Conservation (phyloP, 176 grass and related monocot genomes). For the Musa itinerans region DNA sequence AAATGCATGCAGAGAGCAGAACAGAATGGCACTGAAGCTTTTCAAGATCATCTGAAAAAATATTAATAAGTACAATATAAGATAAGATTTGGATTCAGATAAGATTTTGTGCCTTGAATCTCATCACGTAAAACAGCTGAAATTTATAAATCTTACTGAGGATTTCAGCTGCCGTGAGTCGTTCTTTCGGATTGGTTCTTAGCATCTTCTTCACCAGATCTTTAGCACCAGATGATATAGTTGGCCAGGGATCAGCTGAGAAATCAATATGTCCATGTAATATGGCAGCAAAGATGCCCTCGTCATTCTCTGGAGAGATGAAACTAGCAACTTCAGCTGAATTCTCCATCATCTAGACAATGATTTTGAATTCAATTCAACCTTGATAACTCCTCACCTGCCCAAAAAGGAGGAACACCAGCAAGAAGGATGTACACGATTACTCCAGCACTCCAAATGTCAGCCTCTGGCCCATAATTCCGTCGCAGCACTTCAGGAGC, state of each 20-base stretch:
- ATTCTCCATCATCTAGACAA: not conserved
- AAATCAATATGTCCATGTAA: slow-evolving; percentile 12
- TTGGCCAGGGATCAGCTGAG: slow-evolving; percentile 11
- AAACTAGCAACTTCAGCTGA: not conserved
- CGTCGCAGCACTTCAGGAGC: slow-evolving; percentile 12
- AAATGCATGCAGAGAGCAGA: too few relatives aligned
- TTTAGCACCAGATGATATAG: slow-evolving; percentile 7
- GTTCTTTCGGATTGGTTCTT: not conserved
- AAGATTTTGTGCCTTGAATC: not conserved
- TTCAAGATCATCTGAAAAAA: not conserved
- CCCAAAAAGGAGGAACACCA: slow-evolving; percentile 22
- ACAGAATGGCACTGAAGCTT: not conserved
- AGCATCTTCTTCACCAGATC: slow-evolving; percentile 16
- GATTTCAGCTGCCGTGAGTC: slow-evolving; percentile 9
- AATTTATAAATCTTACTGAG: slow-evolving; percentile 11
- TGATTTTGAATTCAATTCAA: not conserved
- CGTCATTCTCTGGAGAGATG: slow-evolving; percentile 1
- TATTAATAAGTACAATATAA: not conserved
- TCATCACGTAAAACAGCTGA: not conserved
- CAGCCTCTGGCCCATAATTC: slow-evolving; percentile 11
- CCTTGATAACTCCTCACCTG: not conserved
- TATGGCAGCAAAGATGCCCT: slow-evolving; percentile 10
- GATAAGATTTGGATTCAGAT: not conserved
- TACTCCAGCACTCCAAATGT: slow-evolving; percentile 15
- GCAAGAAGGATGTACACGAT: slow-evolving; percentile 15